These are phyloP conservation scores for Auriculariales sp. DNA, from an alignment of 768 basidiomycete species.

Conservation along the genomic window DNA sequence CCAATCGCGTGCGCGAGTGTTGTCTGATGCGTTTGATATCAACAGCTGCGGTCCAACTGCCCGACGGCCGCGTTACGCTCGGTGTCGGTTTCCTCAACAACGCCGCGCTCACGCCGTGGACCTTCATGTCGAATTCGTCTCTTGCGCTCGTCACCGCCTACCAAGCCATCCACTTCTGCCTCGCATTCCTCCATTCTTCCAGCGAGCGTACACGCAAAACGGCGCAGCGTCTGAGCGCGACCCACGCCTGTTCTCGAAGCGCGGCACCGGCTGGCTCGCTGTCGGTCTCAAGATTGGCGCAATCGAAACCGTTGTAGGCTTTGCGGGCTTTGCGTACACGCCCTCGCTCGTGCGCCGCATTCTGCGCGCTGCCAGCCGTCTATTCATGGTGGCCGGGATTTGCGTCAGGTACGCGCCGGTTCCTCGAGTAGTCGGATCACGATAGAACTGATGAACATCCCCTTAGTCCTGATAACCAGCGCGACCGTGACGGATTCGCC, in stretches of 20 bases:
- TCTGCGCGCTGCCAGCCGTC: constrained; percentile 39
- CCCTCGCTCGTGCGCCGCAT: constrained; percentile 40
- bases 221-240: constrained; percentile 20
- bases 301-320: constrained; percentile 51
- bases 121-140: constrained; percentile 43
- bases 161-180: constrained; percentile 42
- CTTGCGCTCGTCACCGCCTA: constrained; percentile 43
- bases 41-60: not conserved
- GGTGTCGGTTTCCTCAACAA: constrained; percentile 27
- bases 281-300: constrained; percentile 46
- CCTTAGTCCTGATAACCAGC: not conserved
- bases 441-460: not conserved
- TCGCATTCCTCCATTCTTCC: constrained; percentile 46
- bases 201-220: constrained; percentile 30
- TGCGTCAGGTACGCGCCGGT: constrained; percentile 15
- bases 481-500: not conserved
- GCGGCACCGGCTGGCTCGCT: constrained; percentile 54
- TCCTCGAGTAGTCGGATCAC: no score
- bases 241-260: constrained; percentile 25
- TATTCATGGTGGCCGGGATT: constrained; percentile 43
- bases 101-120: constrained; percentile 28
- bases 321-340: constrained; percentile 38
- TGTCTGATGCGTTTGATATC: no score
- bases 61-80: constrained; percentile 8
- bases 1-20: no score